These are phyloP conservation scores for barley (Hordeum vulgare) DNA, from an alignment of 176 grass and related monocot genomes.

Conservation along the genomic window DNA sequence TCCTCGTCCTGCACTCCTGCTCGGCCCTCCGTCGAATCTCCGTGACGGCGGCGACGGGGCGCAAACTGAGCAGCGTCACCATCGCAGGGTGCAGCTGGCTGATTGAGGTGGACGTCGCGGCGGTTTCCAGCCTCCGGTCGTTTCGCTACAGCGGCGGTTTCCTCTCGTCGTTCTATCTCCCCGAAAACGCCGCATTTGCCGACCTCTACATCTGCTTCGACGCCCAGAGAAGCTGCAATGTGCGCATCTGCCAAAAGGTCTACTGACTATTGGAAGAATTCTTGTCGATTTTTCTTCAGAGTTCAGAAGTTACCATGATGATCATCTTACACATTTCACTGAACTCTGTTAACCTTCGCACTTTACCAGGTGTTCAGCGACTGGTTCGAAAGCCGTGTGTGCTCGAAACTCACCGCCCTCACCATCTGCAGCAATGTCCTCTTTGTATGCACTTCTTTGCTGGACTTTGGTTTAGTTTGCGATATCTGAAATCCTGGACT, in stretches of 20 bases:
- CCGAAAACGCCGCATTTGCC: neutral
- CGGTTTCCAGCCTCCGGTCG: constrained; percentile 20
- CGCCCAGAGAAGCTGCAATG: neutral
- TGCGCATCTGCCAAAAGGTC: neutral
- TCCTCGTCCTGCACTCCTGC: constrained; percentile 39
- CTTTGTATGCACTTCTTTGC: neutral
- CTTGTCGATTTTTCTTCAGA: neutral
- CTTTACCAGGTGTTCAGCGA: neutral
- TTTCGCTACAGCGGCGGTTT: neutral
- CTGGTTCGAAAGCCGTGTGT: constrained; percentile 1
- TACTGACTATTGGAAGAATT: neutral
- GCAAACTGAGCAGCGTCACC: constrained; percentile 29
- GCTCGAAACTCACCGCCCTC: constrained; percentile 27
- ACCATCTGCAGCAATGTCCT: constrained; percentile 24
- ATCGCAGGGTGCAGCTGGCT: constrained; percentile 32
- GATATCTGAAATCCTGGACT: neutral
- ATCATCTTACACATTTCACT: neutral
- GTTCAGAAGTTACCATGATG: neutral
- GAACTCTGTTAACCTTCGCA: neutral
- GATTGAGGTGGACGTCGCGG: neutral
- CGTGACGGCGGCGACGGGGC: neutral
- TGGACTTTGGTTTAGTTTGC: neutral
- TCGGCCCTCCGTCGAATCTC: neutral
- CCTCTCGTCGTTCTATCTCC: neutral
- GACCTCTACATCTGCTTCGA: constrained; percentile 39